Evolutionary conservation across 495 filamentous ascomycete species (phyloP).

Genomic region (Alectoria sarmentosa): DNA sequence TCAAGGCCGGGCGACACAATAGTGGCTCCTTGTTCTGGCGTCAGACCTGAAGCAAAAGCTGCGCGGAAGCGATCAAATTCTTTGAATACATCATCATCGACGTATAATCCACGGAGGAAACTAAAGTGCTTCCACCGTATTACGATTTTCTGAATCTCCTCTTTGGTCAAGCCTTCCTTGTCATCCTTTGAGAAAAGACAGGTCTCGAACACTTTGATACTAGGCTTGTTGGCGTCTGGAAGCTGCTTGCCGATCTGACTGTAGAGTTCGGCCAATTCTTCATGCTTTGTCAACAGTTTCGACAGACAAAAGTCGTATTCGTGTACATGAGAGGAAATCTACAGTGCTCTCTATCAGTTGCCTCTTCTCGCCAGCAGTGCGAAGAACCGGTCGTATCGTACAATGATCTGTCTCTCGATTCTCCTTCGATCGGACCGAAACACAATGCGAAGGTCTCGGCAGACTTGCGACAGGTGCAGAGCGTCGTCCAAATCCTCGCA

Average conservation of each 20-base stretch:
- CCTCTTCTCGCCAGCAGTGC: background rate
- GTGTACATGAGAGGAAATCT: background rate
- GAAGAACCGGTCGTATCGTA: background rate
- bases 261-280: background rate
- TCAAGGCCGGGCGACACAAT: background rate
- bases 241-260: background rate
- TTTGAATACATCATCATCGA: background rate
- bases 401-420: background rate
- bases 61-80: background rate
- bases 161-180: background rate
- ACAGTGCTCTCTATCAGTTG: background rate
- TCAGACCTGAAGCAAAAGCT: background rate
- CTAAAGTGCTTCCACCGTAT: background rate
- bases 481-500: constrained; percentile 3
- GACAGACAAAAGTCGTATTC: background rate
- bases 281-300: background rate
- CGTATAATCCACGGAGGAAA: background rate
- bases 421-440: background rate
- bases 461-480: background rate
- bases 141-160: background rate
- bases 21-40: background rate
- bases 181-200: background rate
- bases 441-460: background rate
- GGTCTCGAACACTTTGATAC: background rate
- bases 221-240: too few species aligned